These are phyloP conservation scores for Eucalyptus regnans DNA, from an alignment of 345 rosid species.

Conservation along the genomic window DNA sequence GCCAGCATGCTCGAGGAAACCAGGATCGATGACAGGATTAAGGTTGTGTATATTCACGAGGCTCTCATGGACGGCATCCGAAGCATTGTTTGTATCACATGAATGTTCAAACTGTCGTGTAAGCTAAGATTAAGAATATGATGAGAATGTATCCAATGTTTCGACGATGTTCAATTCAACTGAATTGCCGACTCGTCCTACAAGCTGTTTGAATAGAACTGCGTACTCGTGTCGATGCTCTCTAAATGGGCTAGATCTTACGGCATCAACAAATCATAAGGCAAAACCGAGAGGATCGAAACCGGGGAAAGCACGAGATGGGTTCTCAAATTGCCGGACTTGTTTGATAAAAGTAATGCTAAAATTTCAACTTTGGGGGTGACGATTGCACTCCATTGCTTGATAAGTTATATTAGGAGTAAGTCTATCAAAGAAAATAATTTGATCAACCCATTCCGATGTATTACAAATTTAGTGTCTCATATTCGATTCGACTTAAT, in stretches of 20 bases:
- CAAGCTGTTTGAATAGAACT: not conserved
- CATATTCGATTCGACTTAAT: too few species aligned
- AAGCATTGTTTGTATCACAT: not conserved
- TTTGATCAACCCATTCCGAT: too few species aligned
- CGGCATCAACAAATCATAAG: not conserved
- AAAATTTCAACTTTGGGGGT: not conserved
- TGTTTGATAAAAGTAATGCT: not conserved
- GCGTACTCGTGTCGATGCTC: fast-evolving
- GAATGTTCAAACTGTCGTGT: not conserved
- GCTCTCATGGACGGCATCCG: not conserved
- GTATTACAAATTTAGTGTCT: too few species aligned
- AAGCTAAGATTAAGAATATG: too few species aligned
- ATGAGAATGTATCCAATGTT: not conserved
- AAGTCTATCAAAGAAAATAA: too few species aligned
- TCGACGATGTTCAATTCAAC: not conserved
- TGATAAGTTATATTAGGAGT: not conserved
- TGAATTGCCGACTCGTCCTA: fast-evolving
- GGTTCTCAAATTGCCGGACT: not conserved
- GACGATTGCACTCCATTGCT: not conserved
- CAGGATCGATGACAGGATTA: not conserved
- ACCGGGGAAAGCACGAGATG: not conserved
- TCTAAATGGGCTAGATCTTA: not conserved
- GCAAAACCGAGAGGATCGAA: not conserved
- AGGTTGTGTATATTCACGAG: not conserved
- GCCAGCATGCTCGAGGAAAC: not conserved